Evolutionary conservation across 495 filamentous ascomycete genomes (phyloP).

Genomic region (Pseudevernia furfuracea): DNA sequence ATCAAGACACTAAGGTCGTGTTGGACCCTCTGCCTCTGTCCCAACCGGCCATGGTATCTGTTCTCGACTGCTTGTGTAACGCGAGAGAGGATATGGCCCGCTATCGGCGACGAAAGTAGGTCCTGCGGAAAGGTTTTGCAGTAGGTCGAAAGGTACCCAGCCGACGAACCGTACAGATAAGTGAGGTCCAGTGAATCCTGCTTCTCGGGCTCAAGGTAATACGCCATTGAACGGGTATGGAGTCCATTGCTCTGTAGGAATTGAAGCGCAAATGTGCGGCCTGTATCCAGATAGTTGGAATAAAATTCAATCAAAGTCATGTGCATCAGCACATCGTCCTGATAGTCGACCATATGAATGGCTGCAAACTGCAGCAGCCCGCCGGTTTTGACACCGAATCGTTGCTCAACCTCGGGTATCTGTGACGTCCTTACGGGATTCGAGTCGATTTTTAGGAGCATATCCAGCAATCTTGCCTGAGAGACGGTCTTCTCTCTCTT

Average conservation of each 20-base stretch:
- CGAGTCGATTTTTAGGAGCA: constrained; percentile 64
- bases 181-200: constrained; percentile 45
- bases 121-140: constrained; percentile 48
- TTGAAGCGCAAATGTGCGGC: constrained; percentile 43
- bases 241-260: constrained; percentile 47
- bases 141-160: constrained; percentile 52
- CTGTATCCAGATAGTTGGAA: constrained; percentile 50
- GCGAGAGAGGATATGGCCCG: constrained; percentile 42
- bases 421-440: constrained; percentile 50
- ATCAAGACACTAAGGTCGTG: constrained; percentile 50
- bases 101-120: constrained; percentile 35
- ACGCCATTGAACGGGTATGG: constrained; percentile 43
- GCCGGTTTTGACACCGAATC: constrained; percentile 39
- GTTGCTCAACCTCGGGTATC: constrained; percentile 51
- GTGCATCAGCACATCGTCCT: constrained; percentile 70
- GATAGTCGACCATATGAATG: constrained; percentile 61
- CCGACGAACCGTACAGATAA: constrained; percentile 47
- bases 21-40: constrained; percentile 42
- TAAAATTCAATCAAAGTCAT: constrained; percentile 71
- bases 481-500: constrained; percentile 64
- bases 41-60: constrained; percentile 44
- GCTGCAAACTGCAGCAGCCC: constrained; percentile 71
- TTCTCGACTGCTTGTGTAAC: constrained; percentile 36
- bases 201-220: constrained; percentile 46
- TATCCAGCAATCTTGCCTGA: constrained; percentile 65